These are phyloP conservation scores for Clarireedia paspali DNA, from an alignment of 2,329 filamentous ascomycete genomes.

Conservation along the genomic window DNA sequence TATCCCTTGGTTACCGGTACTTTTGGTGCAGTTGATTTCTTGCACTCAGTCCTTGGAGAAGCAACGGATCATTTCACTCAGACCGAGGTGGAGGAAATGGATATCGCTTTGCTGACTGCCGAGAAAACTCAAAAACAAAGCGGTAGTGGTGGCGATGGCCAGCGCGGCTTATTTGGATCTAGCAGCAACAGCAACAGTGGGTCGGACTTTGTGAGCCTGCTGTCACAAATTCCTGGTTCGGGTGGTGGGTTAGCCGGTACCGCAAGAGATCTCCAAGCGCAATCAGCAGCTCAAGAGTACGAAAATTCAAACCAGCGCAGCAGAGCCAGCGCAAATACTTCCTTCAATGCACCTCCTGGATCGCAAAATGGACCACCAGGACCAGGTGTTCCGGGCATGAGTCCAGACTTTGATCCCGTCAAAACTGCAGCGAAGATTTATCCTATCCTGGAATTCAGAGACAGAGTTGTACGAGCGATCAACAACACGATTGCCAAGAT, in stretches of 20 bases:
- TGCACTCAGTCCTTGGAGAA: conserved; percentile 67
- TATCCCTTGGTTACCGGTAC: conserved; percentile 68
- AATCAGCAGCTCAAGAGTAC: conserved; percentile 56
- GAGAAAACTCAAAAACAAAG: conserved; percentile 33
- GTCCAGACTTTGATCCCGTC: conserved; percentile 67
- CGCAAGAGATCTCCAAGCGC: conserved; percentile 53
- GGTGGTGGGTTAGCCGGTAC: conserved; percentile 59
- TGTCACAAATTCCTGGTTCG: conserved; percentile 67
- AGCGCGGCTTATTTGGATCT: conserved; percentile 30
- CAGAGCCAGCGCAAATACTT: conserved; percentile 28
- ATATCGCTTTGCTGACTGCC: conserved; percentile 67
- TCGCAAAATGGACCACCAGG: conserved; percentile 36
- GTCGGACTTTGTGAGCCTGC: conserved; percentile 60
- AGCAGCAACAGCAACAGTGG: conserved; percentile 26
- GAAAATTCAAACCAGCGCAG: conserved; percentile 36
- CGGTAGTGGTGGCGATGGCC: conserved; percentile 28
- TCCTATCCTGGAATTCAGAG: conserved; percentile 86
- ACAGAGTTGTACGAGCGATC: conserved; percentile 85
- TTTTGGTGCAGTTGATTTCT: conserved; percentile 77
- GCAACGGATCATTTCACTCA: conserved; percentile 80
- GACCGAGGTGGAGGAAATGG: conserved; percentile 75
- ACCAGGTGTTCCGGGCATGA: conserved; percentile 64
- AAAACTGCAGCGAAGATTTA: conserved; percentile 79
- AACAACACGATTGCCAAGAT: conserved; percentile 81
- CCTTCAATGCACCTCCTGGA: conserved; percentile 19